A percentile compares a stretch with the other conserved stretches of the same genome.
These are phyloP conservation scores for Ambrosia hybrid DNA, from an alignment of 140 eudicot species.

Conservation along the genomic window DNA sequence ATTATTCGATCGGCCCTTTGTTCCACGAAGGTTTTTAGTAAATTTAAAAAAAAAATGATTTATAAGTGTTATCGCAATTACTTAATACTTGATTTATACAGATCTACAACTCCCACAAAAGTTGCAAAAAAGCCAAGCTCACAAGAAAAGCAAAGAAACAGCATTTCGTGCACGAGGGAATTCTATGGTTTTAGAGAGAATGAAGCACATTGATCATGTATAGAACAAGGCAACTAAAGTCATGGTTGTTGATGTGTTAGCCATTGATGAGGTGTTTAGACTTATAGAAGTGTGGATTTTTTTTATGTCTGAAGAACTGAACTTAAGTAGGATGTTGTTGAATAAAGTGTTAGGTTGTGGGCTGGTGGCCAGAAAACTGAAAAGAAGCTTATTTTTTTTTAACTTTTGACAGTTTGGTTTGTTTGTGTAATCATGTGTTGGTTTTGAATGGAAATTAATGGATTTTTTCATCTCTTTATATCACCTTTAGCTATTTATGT, in stretches of 20 bases:
- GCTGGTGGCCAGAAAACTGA: conserved; percentile 1
- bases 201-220: conserved; percentile 37
- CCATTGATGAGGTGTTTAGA: conserved; percentile 24
- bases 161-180: conserved; percentile 40
- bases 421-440: conserved; percentile 24
- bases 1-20: conserved; percentile 64
- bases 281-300: conserved; percentile 22
- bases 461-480: background rate
- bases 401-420: background rate
- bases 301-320: conserved; percentile 3
- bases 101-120: conserved; percentile 65
- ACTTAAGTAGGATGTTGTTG: conserved; percentile 15
- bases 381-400: background rate
- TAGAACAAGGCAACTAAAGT: background rate
- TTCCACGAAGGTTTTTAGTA: conserved; percentile 59
- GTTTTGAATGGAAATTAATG: conserved; percentile 23
- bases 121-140: conserved; percentile 52
- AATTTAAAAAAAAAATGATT: background rate
- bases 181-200: conserved; percentile 27
- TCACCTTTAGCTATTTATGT: background rate
- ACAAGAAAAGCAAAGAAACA: conserved; percentile 38
- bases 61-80: background rate
- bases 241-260: conserved; percentile 19
- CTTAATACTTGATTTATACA: conserved; percentile 19
- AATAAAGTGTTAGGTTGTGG: conserved; percentile 32